A percentile compares a stretch with the other conserved stretches of the same genome.
phyloP scores from a whole-genome alignment of 2,329 filamentous ascomycete genomes.

The Diplodia seriata region DNA sequence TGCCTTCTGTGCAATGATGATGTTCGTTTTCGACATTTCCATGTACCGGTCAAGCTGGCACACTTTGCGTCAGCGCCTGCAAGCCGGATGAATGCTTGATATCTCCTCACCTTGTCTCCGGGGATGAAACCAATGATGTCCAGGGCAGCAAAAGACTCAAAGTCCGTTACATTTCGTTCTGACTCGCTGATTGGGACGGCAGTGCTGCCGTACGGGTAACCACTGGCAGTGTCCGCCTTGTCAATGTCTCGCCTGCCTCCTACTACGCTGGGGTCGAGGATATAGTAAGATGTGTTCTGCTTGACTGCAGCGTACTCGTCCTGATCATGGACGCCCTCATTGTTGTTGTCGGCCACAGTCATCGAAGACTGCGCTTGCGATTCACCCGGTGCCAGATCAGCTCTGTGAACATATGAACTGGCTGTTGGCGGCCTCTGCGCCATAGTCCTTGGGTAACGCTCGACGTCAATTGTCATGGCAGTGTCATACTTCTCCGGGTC shows the following conservation, averaged over 20 bases:
- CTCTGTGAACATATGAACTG: constrained; percentile 72
- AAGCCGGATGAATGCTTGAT: background rate
- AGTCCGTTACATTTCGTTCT: constrained; percentile 85
- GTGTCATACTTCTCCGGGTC: constrained; percentile 75
- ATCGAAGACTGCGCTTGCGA: constrained; percentile 52
- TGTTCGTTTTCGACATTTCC: constrained; percentile 79
- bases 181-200: constrained; percentile 87
- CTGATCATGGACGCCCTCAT: constrained; percentile 41
- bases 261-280: constrained; percentile 75
- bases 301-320: constrained; percentile 71
- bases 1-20: constrained; percentile 76
- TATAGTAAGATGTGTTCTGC: constrained; percentile 78
- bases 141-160: constrained; percentile 77
- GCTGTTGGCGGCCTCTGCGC: constrained; percentile 76
- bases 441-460: constrained; percentile 89
- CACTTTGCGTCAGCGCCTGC: background rate
- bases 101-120: constrained; percentile 65
- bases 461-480: constrained; percentile 82
- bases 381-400: constrained; percentile 55
- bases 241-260: constrained; percentile 84
- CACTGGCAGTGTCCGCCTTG: constrained; percentile 84
- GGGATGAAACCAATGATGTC: constrained; percentile 88
- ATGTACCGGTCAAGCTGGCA: constrained; percentile 80
- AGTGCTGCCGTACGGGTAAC: constrained; percentile 91
- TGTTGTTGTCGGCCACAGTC: constrained; percentile 44